Base-by-base conservation (phyloP, 176 grass and related monocot genomes). In the Luzula sylvatica region DNA sequence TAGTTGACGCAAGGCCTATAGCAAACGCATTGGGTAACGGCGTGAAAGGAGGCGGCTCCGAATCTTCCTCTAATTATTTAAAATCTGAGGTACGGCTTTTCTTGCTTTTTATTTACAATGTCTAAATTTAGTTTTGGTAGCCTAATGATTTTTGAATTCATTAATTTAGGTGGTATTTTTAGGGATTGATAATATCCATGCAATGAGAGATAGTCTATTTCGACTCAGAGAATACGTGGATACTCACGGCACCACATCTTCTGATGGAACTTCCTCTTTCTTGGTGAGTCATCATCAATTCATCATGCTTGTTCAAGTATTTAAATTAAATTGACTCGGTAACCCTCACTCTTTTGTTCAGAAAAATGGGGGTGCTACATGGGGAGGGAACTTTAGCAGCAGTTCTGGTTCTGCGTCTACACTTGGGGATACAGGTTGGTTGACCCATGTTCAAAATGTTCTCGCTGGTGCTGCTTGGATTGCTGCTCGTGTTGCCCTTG, bases 221-320 rank as follows among this genome's bases (percentile, higher is more conserved):
- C 85, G 92, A 24, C 84, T 96, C 38, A 96, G 92, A 78, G 92
- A 96, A 23, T 96, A 96, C 53, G 81, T 96, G 45, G 92, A 90
- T 74, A 75, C 92, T 45, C 74, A 96, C 67, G 92, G 92, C 11
- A 68, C 72, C 24, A 72, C 68, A 65, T 86, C 92, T 50, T 96
- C 92, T 57, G 87, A 86, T 23, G 92, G 92, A 63, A 79, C 55
- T 30, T 70, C 81, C 38, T 96, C 92, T 54, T 87, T 77, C 42
- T 57, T 74, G 64, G 77, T 79, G 44, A 82, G 77, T 86, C 29
- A 24, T 3, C 24, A 9, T 24, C 30, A 55, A 41, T 14, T 25
- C 19, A 30, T 15, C 28, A 55, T 28, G 0, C 30, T 9, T 30
- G 23, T 55, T 55, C 28, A 4, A 52, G 21, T 52, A 6, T 51